Base-by-base conservation (phyloP, 345 rosid genomes). In the Limnanthes douglasii region DNA sequence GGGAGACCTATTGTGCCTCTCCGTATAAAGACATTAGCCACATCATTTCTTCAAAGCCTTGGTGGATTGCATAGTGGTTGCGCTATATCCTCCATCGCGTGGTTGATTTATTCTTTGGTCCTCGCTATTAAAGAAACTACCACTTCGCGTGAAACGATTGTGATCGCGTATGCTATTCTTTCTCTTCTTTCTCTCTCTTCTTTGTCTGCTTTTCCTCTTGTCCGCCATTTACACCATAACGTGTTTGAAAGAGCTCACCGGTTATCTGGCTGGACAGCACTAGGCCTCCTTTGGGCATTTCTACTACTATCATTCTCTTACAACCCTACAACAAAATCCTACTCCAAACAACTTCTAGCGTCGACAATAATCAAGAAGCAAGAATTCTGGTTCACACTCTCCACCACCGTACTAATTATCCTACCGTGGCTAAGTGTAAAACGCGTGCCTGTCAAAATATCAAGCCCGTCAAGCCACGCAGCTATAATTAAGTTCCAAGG, bases 21-120 rank as follows among this genome's bases (percentile, higher is more conserved):
- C 23, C 37, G 37, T 1, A 8, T 72, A 19, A 85, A 85, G 57
- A 76, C 71, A 4, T 52, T 73, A 4, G 56, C 70, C 11, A 76
- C 96, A 4, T 63, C 94, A 21, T 63, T 80, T 30, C 75, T 85
- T 13, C 90, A 85, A 40, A 71, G 75, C 44, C 70, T 77, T 4
- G 81, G 92, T 0, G 96, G 92, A 3, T 72, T 77, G 32, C 96
- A 81, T 16, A 86, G 90, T 28, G 58, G 90, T 5, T 80, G 86
- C 10, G 96, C 86, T 0, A 41, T 81, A 26, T 77, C 92, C 13
- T 86, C 86, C 3, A 50, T 74, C 8, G 65, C 71, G 0, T 86
- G 92, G 94, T 86, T 86, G 7, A 35, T 62, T 18, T 76, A 73
- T 34, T 50, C 86, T 2, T 33, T 77, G 9, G 57, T 80, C 25